A percentile compares a stretch with the other conserved stretches of the same genome.
phyloP scores from a whole-genome alignment of 495 filamentous ascomycete genomes.

The Hyaloscypha hepaticicola region DNA sequence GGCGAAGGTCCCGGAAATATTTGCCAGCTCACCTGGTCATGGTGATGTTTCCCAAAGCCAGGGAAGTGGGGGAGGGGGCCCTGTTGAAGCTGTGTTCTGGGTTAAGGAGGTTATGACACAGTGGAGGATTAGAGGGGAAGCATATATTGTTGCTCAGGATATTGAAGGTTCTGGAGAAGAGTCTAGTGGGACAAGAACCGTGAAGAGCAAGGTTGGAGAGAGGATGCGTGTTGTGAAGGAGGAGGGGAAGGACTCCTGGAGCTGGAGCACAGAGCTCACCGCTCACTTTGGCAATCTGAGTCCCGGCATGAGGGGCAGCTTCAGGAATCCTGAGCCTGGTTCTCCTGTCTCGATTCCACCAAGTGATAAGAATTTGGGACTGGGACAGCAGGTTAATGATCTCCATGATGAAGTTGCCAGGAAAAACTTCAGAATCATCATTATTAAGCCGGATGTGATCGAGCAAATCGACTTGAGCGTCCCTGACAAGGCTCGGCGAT shows the following conservation, averaged over 20 bases:
- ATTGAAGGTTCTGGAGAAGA: constrained; percentile 47
- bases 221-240: constrained; percentile 34
- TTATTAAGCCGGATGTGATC: constrained; percentile 75
- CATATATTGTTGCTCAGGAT: constrained; percentile 63
- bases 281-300: constrained; percentile 85
- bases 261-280: constrained; percentile 73
- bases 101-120: constrained; percentile 65
- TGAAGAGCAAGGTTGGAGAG: constrained; percentile 48
- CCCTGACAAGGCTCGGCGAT: constrained; percentile 60
- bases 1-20: constrained; percentile 74
- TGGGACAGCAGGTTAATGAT: constrained; percentile 69
- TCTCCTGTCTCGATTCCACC: constrained; percentile 44
- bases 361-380: constrained; percentile 46
- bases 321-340: constrained; percentile 76
- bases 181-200: constrained; percentile 43
- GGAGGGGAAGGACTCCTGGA: constrained; percentile 46
- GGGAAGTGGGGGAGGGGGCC: constrained; percentile 62
- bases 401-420: constrained; percentile 61
- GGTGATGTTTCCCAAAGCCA: constrained; percentile 37
- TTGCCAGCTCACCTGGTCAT: constrained; percentile 42
- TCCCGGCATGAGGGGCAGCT: constrained; percentile 75
- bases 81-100: constrained; percentile 86
- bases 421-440: constrained; percentile 79
- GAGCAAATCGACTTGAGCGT: constrained; percentile 74
- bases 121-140: constrained; percentile 78